Base-by-base conservation (phyloP, 169 alveolate species). In the Eimeria maxima region DNA sequence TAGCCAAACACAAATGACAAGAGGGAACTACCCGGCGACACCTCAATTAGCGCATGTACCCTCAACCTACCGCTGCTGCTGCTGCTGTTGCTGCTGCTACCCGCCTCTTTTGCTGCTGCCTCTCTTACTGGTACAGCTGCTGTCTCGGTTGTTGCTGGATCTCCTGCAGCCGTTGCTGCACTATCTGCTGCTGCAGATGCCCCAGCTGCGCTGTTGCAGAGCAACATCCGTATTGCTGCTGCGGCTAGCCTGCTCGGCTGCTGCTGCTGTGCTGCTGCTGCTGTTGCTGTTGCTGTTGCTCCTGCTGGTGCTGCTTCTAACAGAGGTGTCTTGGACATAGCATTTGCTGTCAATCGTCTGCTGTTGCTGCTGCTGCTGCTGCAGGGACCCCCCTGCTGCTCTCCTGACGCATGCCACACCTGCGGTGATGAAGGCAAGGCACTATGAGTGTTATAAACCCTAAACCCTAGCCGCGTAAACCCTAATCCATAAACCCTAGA, bases 281-380 rank as follows among this genome's bases (percentile, higher is more conserved):
- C 80, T 27, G 3, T 33, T 69, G 80, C 80, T 69, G 80, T 45
- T 69, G 80, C 80, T 11, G 80, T 45, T n/a, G 80, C 80, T 69
- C 47, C 80, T 69, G 45, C 80, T 69, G 45, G 1, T 69, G 80
- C 47, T 69, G 42, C 80, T 69, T 7, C 50, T 69, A 27, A 0
- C 20, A 45, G 16, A 53, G 60, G 6, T 53, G 20, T 53, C 60
- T 14, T 14, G 16, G 16, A 14, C 16, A n/a, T n/a, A n/a, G n/a
- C n/a, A n/a, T n/a, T 45, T 69, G 80, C 80, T 69, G 80, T 11
- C 20, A 10, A 7, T n/a, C 1, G 47, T 71, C 16, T 76, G 63
- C 87, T 33, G 60, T 63, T 44, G 60, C 60, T 76, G 87, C 60
- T 76, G 53, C 87, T 76, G 63, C 87, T 76, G 63, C 87, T 42